phyloP scores from a whole-genome alignment of 805 yeast genomes.

The Jamesozyma rosinii region DNA sequence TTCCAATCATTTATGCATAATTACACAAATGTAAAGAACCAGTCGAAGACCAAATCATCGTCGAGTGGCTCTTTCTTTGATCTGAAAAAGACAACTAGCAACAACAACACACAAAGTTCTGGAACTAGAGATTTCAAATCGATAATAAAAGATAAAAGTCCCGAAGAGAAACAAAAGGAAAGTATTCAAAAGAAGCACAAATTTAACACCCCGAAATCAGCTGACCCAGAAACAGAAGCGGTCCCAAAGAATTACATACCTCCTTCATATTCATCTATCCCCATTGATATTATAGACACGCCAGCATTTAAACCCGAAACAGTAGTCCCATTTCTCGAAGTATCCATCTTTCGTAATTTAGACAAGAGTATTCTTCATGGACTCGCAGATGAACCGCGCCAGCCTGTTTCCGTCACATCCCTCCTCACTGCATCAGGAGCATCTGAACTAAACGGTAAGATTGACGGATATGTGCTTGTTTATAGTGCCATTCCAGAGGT shows the following conservation, averaged over 20 bases:
- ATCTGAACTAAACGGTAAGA: conserved; percentile 61
- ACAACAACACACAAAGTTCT: neutral
- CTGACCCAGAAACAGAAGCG: neutral
- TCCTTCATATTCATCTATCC: conserved; percentile 50
- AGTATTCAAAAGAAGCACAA: neutral
- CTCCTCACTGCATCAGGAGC: conserved; percentile 71
- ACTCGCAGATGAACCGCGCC: conserved; percentile 53
- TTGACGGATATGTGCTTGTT: conserved; percentile 65
- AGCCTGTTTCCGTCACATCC: conserved; percentile 56
- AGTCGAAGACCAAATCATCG: conserved; percentile 11
- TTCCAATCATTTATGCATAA: conserved; percentile 30
- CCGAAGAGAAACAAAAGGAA: neutral
- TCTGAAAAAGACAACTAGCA: conserved; percentile 4
- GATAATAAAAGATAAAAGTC: neutral
- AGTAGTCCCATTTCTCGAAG: conserved; percentile 68
- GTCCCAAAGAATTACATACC: conserved; percentile 32
- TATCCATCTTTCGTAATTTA: conserved; percentile 53
- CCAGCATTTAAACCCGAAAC: conserved; percentile 60
- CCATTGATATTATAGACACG: conserved; percentile 64
- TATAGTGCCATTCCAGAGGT: conserved; percentile 60
- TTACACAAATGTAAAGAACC: conserved; percentile 14
- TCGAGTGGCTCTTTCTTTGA: conserved; percentile 5
- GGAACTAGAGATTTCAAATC: neutral
- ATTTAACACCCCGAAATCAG: neutral
- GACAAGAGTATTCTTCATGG: conserved; percentile 51